Base-by-base conservation (phyloP, 176 grass and related monocot species). In the Carex parvula region DNA sequence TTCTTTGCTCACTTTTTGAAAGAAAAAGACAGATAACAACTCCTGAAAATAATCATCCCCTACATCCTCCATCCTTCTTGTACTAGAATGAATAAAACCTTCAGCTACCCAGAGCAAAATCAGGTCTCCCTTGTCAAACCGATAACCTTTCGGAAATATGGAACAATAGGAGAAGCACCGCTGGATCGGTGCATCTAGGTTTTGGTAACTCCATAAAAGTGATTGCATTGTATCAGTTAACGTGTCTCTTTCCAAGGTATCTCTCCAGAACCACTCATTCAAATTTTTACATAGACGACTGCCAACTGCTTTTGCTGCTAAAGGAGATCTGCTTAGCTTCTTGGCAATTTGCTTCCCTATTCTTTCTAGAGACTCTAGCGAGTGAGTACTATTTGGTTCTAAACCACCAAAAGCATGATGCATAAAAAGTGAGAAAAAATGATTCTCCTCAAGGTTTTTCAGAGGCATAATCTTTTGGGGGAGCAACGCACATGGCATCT, bases 121-220 rank as follows among this genome's bases (percentile, higher is more conserved):
- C 55, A 84, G 11, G 17, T 60, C 15, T 3, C 18, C 0, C 37
- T 39, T 39, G 37, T 6, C 0, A 39, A 39, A 39, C 37, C 0
- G 3, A 39, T 39, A 6, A 39, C 4, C 37, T 18, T 26, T 37
- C 2, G 9, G 64, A 20, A 84, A 84, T 72, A 84, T 56, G 22
- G 22, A 12, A 60, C 82, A 84, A 39, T 73, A 84, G 21, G 64
- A 52, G 69, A 84, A 84, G 48, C 82, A 84, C 11, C 82, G 24
- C 10, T 73, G 64, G 8, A 84, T 33, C 1, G 18, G 41, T 41
- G 82, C 26, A 73, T 67, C 50, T 30, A 84, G 21, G 20, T 55
- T 32, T 41, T 59, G 37, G 64, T 84, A 84, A 84, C 62, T 77
- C 72, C 72, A 77, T 56, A 50, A 24, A 24, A 77, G 50, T 6